Base-by-base conservation (phyloP, 2,329 filamentous ascomycete species). In the Nigrograna mackinnonii region DNA sequence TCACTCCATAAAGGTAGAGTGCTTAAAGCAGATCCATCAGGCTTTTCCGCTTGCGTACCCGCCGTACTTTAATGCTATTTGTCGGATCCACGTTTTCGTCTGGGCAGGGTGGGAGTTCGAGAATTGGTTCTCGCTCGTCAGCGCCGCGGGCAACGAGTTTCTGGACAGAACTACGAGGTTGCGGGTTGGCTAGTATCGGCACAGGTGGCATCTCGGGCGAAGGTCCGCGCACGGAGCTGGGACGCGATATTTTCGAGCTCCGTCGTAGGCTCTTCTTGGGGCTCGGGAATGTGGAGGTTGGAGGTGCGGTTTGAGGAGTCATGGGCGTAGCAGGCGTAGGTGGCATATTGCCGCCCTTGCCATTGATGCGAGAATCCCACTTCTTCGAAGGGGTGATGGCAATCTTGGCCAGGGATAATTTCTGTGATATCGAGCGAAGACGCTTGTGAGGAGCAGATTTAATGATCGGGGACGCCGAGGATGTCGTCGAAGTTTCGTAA, bases 381-480 rank as follows among this genome's bases (percentile, higher is more conserved):
- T 60, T 61, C 41, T 62, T 66, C 12, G 62, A 59, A 1, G 65
- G 64, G 2, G 53, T 52, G 21, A 69, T 66, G 35, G 67, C 64
- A 20, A 69, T 68, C 43, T 63, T 63, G 22, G 67, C 67, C 1
- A 69, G 58, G 1, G 65, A 62, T 3, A 69, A 59, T 35, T 62
- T 66, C 50, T 62, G 60, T 2, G 63, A 67, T 35, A 69, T 69
- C 26, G 61, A 66, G 7, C 67, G 58, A 17, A 69, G 50, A 3
- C 67, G 66, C 41, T 52, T 60, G 54, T 69, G 66, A 3, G 66
- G 49, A n/a, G 55, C 54, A 6, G 54, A 48, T 41, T 66, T 55
- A 51, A 62, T 60, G 36, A 65, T 61, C 16, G 64, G 63, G 5
- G 63, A 65, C 5, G 61, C 52, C 2, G 61, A 55, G 30, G 49